A percentile compares a stretch with the other conserved stretches of the same genome.
Evolutionary conservation across 139 green algal genomes (phyloP).

Genomic region (Chlorella vulgaris): DNA sequence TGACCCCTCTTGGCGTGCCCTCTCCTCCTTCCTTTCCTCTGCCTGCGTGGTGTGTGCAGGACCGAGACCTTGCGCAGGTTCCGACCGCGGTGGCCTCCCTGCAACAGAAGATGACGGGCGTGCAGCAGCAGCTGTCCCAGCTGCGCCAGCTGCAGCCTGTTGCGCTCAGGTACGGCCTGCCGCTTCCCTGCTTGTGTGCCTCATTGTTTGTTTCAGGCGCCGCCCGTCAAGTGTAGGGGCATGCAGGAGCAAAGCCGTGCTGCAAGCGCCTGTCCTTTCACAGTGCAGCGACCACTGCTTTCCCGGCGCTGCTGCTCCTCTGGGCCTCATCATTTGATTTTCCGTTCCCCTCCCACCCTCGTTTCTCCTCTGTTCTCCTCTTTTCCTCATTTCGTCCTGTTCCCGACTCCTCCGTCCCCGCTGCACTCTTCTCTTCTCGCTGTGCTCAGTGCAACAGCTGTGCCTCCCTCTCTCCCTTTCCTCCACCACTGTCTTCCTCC

Average conservation of each 20-base stretch:
- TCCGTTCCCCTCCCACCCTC: too few relatives aligned
- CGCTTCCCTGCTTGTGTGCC: not conserved
- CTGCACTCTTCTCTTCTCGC: not conserved
- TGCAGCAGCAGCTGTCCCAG: not conserved
- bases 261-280: too few relatives aligned
- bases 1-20: too few relatives aligned
- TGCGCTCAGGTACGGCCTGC: not conserved
- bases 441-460: not conserved
- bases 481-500: not conserved
- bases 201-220: not conserved
- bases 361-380: too few relatives aligned
- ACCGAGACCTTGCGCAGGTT: not conserved
- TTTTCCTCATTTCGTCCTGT: too few relatives aligned
- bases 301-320: too few relatives aligned
- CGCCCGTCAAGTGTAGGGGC: not conserved
- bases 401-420: too few relatives aligned
- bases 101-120: not conserved
- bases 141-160: constrained; percentile 12
- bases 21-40: not conserved
- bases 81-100: not conserved
- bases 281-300: too few relatives aligned
- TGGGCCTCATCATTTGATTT: too few relatives aligned
- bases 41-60: not conserved
- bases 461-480: not conserved
- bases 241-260: not conserved